Evolutionary conservation across 2,329 filamentous ascomycete genomes (phyloP).

Genomic region (Clarireedia sp.): DNA sequence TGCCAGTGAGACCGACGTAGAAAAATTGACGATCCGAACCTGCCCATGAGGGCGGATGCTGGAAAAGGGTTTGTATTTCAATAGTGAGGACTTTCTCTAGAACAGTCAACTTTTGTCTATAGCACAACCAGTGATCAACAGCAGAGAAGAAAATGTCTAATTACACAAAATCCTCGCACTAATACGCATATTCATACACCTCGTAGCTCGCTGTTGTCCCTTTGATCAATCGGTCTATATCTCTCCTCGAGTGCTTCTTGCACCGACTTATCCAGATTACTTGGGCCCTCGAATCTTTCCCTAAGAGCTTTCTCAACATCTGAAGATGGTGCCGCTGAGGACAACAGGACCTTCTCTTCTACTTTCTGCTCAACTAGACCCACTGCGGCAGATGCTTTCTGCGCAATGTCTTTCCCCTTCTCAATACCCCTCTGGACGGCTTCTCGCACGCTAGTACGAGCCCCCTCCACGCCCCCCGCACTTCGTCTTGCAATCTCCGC

Average conservation of each 20-base stretch:
- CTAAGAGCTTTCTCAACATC: slow-evolving; percentile 41
- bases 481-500: slow-evolving; percentile 17
- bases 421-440: slow-evolving; percentile 29
- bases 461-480: slow-evolving; percentile 32
- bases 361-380: slow-evolving; percentile 32
- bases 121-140: slow-evolving; percentile 7
- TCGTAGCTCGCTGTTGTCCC: slow-evolving; percentile 30
- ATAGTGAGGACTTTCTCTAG: not conserved
- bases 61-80: slow-evolving; percentile 4
- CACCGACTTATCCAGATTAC: slow-evolving; percentile 39
- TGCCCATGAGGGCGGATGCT: slow-evolving; percentile 6
- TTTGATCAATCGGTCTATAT: slow-evolving; percentile 40
- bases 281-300: slow-evolving; percentile 42
- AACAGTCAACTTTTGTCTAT: slow-evolving; percentile 9
- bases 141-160: slow-evolving; percentile 10
- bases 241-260: slow-evolving; percentile 47
- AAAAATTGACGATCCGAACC: not conserved
- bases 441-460: slow-evolving; percentile 32
- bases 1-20: not conserved
- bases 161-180: slow-evolving; percentile 5
- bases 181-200: slow-evolving; percentile 25
- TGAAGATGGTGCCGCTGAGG: slow-evolving; percentile 17
- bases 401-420: slow-evolving; percentile 31
- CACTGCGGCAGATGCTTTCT: slow-evolving; percentile 34
- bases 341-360: slow-evolving; percentile 12